Conservation (phyloP, 768 basidiomycete species). For the Amanita rubescens region DNA sequence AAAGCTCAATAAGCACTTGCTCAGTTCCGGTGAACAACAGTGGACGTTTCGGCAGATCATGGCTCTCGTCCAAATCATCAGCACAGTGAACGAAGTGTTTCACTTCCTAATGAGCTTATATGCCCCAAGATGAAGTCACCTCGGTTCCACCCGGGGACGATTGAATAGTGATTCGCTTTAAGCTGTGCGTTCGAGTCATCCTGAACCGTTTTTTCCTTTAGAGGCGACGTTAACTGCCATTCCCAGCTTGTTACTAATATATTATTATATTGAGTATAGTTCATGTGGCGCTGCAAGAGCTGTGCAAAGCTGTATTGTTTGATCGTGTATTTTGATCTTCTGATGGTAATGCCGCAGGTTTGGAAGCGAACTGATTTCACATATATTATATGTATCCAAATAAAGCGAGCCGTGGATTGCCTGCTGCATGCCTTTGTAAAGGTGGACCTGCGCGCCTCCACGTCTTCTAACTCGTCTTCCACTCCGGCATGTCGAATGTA, state of each 20-base stretch:
- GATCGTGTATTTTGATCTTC: no score
- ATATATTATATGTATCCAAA: background rate
- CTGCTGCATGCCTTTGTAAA: background rate
- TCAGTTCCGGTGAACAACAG: background rate
- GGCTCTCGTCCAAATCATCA: constrained; percentile 6
- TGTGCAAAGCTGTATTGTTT: no score
- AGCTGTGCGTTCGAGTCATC: no score
- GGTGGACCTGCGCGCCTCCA: background rate
- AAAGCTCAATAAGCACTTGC: constrained; percentile 1
- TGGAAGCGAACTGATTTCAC: no score
- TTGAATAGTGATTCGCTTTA: no score
- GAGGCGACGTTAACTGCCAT: no score
- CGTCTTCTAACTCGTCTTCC: background rate
- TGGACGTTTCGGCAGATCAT: constrained; percentile 10
- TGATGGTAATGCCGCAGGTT: no score
- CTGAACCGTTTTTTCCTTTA: no score
- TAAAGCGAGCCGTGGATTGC: background rate
- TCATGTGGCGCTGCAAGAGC: no score
- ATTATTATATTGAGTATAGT: no score
- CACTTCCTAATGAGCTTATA: constrained; percentile 4
- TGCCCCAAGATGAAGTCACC: background rate
- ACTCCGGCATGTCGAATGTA: background rate
- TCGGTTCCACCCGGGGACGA: constrained; percentile 1
- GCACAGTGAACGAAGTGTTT: constrained; percentile 6
- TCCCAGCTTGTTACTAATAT: no score